Base-by-base conservation (phyloP, 768 basidiomycete species). In the Butyriboletus loyo region DNA sequence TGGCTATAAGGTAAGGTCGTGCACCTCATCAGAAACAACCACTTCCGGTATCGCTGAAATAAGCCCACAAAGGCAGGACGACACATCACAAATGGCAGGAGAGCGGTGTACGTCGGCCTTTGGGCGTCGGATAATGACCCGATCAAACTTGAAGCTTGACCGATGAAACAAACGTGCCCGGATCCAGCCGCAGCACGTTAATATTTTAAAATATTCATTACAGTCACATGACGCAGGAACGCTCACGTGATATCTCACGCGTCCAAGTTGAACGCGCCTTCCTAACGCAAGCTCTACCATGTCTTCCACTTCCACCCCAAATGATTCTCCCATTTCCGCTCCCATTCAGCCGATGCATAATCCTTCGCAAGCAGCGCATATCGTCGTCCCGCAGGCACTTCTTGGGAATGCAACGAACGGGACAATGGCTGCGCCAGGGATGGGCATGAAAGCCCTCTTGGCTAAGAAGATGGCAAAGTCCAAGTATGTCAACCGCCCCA, bases 381-480 rank as follows among this genome's bases (percentile, higher is more conserved):
- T 92, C 58, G 83, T 85, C 39, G 78, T 87, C 14, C 89, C 91
- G 1, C 85, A 91, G 63, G 89, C 87, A 27, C 89, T 88, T 6
- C 76, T 92, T 5, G 88, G 89, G 14, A 90, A 85, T 58, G 66
- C 78, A 11, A 77, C 78, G 31, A 79, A 79, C 50, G 77, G 75
- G 15, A 71, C 78, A 22, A 73, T 67, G 27, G 83, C 79, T 54
- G 82, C 75, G 14, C 82, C 80, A 30, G 86, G 86, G 31, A 81
- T 93, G 79, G 94, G 92, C 15, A 86, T 89, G 46, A 97, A 92
- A 68, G 93, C 96, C 1, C 79, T 99, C 35, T 72, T 99, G 22
- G 92, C 90, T 11, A 98, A 97, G 80, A 91, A 85, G 75, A 81
- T 98, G 81, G 89, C 92, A 37, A 95, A 92, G 72, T 81, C 75